Percentiles rank a stretch among this genome's conserved stretches.
Evolutionary conservation across 305 asterid genomes (phyloP).

Genomic region (Rubia balearica): DNA sequence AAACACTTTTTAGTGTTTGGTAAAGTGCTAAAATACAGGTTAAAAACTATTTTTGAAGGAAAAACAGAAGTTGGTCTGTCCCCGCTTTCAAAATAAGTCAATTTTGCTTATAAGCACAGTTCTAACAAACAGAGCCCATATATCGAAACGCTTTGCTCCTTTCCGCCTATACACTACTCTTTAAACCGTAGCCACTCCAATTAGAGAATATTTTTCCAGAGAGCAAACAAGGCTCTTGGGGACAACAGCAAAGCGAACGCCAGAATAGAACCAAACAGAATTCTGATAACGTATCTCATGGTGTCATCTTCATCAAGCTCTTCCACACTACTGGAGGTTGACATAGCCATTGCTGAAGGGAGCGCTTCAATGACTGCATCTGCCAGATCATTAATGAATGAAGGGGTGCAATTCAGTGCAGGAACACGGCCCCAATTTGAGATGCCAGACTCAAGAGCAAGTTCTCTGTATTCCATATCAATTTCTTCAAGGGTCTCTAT

Average conservation of each 20-base stretch:
- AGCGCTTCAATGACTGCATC: constrained; percentile 87
- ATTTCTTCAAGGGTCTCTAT: constrained; percentile 96
- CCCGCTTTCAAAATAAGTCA: too few species aligned
- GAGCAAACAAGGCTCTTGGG: constrained; percentile 36
- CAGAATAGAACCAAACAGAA: constrained; percentile 63
- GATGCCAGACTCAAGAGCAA: constrained; percentile 83
- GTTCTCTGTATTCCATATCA: constrained; percentile 84
- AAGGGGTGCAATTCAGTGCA: constrained; percentile 79
- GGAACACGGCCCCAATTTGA: constrained; percentile 96
- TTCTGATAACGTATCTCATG: constrained; percentile 32
- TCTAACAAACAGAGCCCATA: too few species aligned
- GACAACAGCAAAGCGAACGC: constrained; percentile 63
- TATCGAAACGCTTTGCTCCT: neutral
- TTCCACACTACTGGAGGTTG: constrained; percentile 28
- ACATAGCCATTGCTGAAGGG: constrained; percentile 67
- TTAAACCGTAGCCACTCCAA: neutral
- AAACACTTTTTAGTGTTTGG: too few species aligned
- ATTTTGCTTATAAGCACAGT: too few species aligned
- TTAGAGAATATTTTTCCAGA: constrained; percentile 35
- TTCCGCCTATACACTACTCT: neutral
- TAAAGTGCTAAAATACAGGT: too few species aligned
- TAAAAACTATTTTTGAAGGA: too few species aligned
- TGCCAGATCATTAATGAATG: constrained; percentile 74
- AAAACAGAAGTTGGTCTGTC: too few species aligned
- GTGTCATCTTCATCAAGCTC: constrained; percentile 34